Base-by-base conservation (phyloP, 805 yeast genomes). In the Starmerella potacharoeniae region DNA sequence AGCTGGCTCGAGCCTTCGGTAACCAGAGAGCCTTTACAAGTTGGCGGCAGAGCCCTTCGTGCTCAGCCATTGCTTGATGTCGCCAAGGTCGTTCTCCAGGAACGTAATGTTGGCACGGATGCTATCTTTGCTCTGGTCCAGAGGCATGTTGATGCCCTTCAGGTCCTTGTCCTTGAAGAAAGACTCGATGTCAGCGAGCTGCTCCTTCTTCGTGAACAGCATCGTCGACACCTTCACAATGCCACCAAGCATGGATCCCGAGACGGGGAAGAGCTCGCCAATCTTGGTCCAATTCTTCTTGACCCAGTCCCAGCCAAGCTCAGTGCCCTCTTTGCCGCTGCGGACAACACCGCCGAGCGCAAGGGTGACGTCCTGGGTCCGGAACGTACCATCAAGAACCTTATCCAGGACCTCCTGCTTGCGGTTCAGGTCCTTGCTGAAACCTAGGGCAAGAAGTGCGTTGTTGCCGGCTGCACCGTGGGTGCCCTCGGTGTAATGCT, bases 311-410 rank as follows among this genome's bases (percentile, higher is more conserved):
- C 90, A 90, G 60, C 83, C 71, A 11, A 80, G 77, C 61, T 79
- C 79, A 56, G 84, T 29, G 44, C 53, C 52, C 36, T 55, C 51
- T 44, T 72, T 74, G 52, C 71, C 75, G 64, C 81, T 81, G 14
- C 77, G 65, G 63, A 84, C 74, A 73, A 87, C 72, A 44, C 93
- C 90, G 58, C 73, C 78, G 80, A 91, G 75, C 60, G 95, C 95
- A 61, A 81, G 76, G 71, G 81, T 81, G 53, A 84, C 77, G 68
- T 86, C 95, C 73, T 86, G 95, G 10, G 68, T 55, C 62, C 80
- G 78, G 57, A 84, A 73, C 43, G 75, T 73, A 35, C 83, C 83
- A 58, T 82, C 79, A 59, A 83, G 76, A 59, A 82, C 67, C 65
- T 75, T 74, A 3, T 70, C 75, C 33, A 82, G 71, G 6, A 86